A percentile compares a stretch with the other conserved stretches of the same genome.
These are phyloP conservation scores for Nakaseomyces bracarensis DNA, from an alignment of 1,139 yeast genomes.

Conservation along the genomic window DNA sequence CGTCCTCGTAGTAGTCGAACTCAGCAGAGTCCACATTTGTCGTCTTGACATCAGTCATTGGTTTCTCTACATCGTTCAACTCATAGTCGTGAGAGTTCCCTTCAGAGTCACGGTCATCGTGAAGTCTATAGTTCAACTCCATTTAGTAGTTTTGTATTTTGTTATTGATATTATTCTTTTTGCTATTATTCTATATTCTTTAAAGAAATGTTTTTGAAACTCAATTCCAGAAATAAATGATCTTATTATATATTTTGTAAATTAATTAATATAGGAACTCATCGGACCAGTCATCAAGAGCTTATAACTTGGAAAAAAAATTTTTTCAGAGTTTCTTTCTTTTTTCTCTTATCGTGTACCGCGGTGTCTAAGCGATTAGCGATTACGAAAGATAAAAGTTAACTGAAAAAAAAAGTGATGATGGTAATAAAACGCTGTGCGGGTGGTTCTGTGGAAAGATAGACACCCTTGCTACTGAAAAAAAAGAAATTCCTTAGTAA, in stretches of 20 bases:
- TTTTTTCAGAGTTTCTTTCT: not conserved
- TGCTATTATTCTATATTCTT: not conserved
- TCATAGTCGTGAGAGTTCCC: constrained; percentile 5
- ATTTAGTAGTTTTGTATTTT: no score
- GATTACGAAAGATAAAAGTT: no score
- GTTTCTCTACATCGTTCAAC: constrained; percentile 2
- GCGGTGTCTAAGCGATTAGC: no score
- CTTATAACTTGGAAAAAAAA: not conserved
- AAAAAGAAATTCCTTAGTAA: no score
- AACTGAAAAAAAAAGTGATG: no score
- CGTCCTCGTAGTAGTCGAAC: constrained; percentile 3
- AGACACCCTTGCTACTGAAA: no score
- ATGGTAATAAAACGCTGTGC: no score
- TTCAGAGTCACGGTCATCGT: constrained; percentile 2
- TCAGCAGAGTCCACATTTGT: constrained; percentile 1
- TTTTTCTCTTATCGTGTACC: no score
- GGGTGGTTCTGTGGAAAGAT: not conserved
- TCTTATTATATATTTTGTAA: not conserved
- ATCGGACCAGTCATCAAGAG: not conserved
- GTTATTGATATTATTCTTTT: no score
- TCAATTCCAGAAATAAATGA: not conserved
- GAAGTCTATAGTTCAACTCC: constrained; percentile 5
- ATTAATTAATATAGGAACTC: not conserved
- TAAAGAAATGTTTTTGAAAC: not conserved
- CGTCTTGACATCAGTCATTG: constrained; percentile 4